Conservation (phyloP, 331 rosid species). For the Prunus yedoensis region DNA sequence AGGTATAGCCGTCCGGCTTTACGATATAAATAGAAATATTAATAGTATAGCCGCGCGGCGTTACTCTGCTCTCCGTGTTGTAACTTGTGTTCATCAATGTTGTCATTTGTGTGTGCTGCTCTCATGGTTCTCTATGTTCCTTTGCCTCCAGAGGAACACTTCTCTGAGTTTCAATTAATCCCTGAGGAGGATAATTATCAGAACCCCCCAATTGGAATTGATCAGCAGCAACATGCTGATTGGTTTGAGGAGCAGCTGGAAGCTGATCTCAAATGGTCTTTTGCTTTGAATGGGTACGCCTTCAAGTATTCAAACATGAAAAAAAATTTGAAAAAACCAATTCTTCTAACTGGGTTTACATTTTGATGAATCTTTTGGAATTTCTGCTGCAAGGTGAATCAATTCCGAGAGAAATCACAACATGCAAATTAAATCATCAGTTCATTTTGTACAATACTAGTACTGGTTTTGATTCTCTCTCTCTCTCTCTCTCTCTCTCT, state of each 20-base stretch:
- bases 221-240: not conserved
- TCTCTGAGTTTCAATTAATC: not conserved
- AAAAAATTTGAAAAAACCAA: not conserved
- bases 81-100: not conserved
- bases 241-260: constrained; percentile 40
- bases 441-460: too few species aligned
- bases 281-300: constrained; percentile 31
- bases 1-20: too few species aligned
- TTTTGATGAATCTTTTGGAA: not conserved
- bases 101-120: constrained; percentile 8
- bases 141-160: not conserved
- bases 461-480: not conserved
- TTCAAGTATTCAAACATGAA: not conserved
- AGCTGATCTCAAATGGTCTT: constrained; percentile 44
- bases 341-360: not conserved
- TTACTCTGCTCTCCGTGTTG: not conserved
- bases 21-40: too few species aligned
- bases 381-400: too few species aligned
- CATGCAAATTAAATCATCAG: too few species aligned
- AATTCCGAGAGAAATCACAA: too few species aligned
- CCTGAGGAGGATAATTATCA: too few species aligned
- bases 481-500: not conserved
- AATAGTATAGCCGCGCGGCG: too few species aligned
- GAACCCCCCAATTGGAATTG: not conserved
- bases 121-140: constrained; percentile 6